phyloP scores from a whole-genome alignment of 768 basidiomycete species.

The Tylopilus vinaceipallidus region DNA sequence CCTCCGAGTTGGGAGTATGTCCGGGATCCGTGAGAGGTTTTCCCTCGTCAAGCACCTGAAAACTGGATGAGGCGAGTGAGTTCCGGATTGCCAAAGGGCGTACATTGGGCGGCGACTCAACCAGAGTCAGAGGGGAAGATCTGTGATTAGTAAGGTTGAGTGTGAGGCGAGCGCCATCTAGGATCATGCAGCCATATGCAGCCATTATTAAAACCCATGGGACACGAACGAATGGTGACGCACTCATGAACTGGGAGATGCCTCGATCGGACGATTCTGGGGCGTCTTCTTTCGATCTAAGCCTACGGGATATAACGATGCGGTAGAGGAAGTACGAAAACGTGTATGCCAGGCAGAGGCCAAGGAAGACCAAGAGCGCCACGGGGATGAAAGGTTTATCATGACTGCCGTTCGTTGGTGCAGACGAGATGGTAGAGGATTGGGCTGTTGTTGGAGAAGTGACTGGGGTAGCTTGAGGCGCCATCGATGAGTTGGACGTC shows the following conservation, averaged over 20 bases:
- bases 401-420: background rate
- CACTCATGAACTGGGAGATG: constrained; percentile 30
- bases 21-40: constrained; percentile 16
- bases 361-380: constrained; percentile 22
- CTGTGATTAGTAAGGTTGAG: constrained; percentile 17
- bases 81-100: background rate
- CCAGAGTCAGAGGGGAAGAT: background rate
- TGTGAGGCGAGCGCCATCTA: constrained; percentile 27
- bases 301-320: constrained; percentile 18
- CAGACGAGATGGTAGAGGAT: constrained; percentile 1
- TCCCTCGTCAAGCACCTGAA: constrained; percentile 16
- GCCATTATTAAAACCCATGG: background rate
- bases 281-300: constrained; percentile 4
- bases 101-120: constrained; percentile 12
- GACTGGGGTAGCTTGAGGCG: constrained; percentile 19
- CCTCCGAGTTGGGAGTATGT: constrained; percentile 2
- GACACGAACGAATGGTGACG: background rate
- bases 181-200: background rate
- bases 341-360: constrained; percentile 26
- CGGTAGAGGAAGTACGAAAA: constrained; percentile 30
- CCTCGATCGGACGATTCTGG: constrained; percentile 23
- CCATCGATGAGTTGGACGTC: constrained; percentile 17
- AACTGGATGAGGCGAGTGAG: background rate
- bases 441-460: background rate
- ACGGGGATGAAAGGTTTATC: constrained; percentile 19